Percentiles rank a stretch among this genome's conserved stretches.
phyloP scores from a whole-genome alignment of 768 basidiomycete genomes.

The Mycena chlorophos region DNA sequence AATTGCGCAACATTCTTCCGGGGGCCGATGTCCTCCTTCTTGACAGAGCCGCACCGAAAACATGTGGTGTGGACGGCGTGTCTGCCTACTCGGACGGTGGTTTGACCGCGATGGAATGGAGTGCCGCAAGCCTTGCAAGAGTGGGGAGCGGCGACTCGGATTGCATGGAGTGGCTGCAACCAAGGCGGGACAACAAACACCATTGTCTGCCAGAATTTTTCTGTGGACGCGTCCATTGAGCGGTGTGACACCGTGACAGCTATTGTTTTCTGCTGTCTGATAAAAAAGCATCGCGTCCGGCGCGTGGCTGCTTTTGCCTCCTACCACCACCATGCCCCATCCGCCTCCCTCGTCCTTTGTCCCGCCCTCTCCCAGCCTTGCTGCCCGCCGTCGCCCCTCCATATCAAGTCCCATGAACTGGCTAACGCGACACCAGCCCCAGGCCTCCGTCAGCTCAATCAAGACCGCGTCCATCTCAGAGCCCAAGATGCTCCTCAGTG shows the following conservation, averaged over 20 bases:
- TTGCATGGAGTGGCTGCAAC: conserved; percentile 64
- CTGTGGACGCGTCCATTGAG: conserved; percentile 35
- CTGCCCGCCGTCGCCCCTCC: conserved; percentile 37
- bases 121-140: conserved; percentile 46
- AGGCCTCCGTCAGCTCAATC: conserved; percentile 28
- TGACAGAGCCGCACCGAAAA: conserved; percentile 22
- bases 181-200: conserved; percentile 53
- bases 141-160: conserved; percentile 36
- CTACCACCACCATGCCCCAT: conserved; percentile 29
- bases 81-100: conserved; percentile 36
- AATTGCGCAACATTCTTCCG: conserved; percentile 18
- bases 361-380: conserved; percentile 28
- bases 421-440: conserved; percentile 44
- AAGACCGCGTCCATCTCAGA: conserved; percentile 41
- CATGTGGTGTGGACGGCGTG: conserved; percentile 24
- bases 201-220: conserved; percentile 49
- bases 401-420: conserved; percentile 52
- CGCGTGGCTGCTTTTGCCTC: conserved; percentile 2
- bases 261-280: conserved; percentile 8
- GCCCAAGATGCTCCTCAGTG: conserved; percentile 43
- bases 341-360: conserved; percentile 23
- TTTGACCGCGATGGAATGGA: conserved; percentile 43
- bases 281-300: not conserved
- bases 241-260: not conserved
- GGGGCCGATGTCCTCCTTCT: conserved; percentile 7